Conservation (phyloP, 129 eudicot species). For the Erigeron canadensis region DNA sequence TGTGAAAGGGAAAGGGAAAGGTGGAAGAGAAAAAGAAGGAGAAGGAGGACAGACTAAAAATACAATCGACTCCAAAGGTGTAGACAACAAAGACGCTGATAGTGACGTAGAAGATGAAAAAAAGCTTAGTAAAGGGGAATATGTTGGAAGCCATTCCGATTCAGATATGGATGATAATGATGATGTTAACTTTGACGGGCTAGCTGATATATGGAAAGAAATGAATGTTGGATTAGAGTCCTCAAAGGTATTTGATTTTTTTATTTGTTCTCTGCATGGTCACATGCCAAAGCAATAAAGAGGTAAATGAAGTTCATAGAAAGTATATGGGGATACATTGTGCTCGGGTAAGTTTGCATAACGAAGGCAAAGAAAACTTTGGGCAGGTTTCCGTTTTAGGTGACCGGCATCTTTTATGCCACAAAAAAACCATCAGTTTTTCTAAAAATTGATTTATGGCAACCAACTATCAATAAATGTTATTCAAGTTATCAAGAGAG, state of each 20-base stretch:
- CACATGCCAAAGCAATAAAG: slow-evolving; percentile 14
- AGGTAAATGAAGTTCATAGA: neutral
- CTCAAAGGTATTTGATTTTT: slow-evolving; percentile 60
- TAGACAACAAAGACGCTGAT: slow-evolving; percentile 37
- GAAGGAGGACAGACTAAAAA: slow-evolving; percentile 23
- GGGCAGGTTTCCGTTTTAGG: neutral
- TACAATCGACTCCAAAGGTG: slow-evolving; percentile 33
- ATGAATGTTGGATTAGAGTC: slow-evolving; percentile 67
- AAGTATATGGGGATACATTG: slow-evolving; percentile 3
- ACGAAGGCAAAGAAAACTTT: neutral
- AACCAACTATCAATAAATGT: neutral
- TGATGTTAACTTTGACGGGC: slow-evolving; percentile 53
- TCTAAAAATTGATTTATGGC: neutral
- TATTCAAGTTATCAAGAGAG: neutral
- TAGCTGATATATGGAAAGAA: slow-evolving; percentile 83
- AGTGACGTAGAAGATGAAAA: slow-evolving; percentile 40
- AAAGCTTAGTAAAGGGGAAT: slow-evolving; percentile 33
- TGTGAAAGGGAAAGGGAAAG: slow-evolving; percentile 13
- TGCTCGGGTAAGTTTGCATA: neutral
- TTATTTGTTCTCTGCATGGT: slow-evolving; percentile 11
- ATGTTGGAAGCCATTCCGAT: slow-evolving; percentile 47
- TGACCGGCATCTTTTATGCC: neutral
- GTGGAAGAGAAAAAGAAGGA: slow-evolving; percentile 1
- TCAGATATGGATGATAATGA: slow-evolving; percentile 39
- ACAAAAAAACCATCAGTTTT: neutral